Conservation (phyloP, 1,139 yeast genomes). For the Suhomyces bokatorum region DNA sequence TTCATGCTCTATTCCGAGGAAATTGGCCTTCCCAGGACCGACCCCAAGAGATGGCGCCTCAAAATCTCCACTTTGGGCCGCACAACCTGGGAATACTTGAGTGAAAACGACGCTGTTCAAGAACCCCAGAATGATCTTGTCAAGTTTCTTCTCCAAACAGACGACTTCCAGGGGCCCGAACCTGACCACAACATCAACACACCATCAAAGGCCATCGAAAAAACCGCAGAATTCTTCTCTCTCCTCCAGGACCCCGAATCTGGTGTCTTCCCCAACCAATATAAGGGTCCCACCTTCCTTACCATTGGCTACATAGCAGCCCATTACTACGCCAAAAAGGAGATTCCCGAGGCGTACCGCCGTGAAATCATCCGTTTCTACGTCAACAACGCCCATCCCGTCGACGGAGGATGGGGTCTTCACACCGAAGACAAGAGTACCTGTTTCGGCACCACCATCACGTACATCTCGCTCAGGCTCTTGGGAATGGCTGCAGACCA, state of each 20-base stretch:
- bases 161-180: slow-evolving; percentile 46
- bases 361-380: slow-evolving; percentile 79
- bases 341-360: slow-evolving; percentile 65
- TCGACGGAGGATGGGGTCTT: slow-evolving; percentile 99
- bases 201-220: slow-evolving; percentile 65
- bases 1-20: slow-evolving; percentile 57
- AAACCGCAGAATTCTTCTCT: slow-evolving; percentile 73
- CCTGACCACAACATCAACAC: slow-evolving; percentile 32
- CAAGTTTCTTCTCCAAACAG: slow-evolving; percentile 53
- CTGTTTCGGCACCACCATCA: slow-evolving; percentile 89
- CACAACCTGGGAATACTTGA: slow-evolving; percentile 76
- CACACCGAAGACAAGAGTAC: slow-evolving; percentile 92
- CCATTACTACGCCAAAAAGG: slow-evolving; percentile 65
- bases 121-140: slow-evolving; percentile 60
- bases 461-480: slow-evolving; percentile 75
- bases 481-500: slow-evolving; percentile 75
- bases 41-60: slow-evolving; percentile 73
- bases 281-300: slow-evolving; percentile 98
- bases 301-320: slow-evolving; percentile 84
- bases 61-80: slow-evolving; percentile 70
- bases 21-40: slow-evolving; percentile 66
- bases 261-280: slow-evolving; percentile 89
- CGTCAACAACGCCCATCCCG: slow-evolving; percentile 90
- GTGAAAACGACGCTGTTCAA: slow-evolving; percentile 33
- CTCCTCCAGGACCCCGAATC: slow-evolving; percentile 67